Conservation (phyloP, 2,329 filamentous ascomycete genomes). For the Apiospora koreana region DNA sequence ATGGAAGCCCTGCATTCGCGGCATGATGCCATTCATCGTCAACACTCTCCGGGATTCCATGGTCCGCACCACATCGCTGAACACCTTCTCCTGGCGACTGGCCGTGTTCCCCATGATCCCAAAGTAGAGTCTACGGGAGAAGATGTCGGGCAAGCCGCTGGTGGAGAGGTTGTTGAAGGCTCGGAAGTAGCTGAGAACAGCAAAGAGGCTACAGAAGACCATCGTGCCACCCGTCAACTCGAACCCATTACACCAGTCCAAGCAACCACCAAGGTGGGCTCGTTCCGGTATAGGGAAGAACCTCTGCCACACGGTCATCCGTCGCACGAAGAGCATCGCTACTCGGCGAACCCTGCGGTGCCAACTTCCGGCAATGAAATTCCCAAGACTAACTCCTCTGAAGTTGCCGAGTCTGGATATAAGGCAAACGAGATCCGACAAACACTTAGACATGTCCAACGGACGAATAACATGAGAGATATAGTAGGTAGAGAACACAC, state of each 20-base stretch:
- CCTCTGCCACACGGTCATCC: conserved; percentile 14
- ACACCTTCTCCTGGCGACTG: conserved; percentile 29
- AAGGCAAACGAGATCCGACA: neutral
- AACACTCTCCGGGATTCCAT: conserved; percentile 36
- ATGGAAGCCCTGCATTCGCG: conserved; percentile 10
- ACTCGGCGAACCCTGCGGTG: neutral
- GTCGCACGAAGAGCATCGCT: neutral
- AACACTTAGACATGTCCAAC: neutral
- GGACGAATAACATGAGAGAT: neutral
- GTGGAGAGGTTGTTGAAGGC: neutral
- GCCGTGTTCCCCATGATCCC: conserved; percentile 7
- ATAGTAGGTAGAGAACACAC: neutral
- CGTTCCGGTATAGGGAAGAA: conserved; percentile 20
- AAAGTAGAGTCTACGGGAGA: neutral
- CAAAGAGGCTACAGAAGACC: neutral
- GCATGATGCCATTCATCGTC: conserved; percentile 20
- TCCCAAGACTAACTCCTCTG: neutral
- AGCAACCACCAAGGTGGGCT: conserved; percentile 16
- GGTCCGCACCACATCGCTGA: conserved; percentile 36
- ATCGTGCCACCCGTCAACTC: conserved; percentile 9
- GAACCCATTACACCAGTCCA: conserved; percentile 20
- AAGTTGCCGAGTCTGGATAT: neutral
- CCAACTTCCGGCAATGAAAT: neutral
- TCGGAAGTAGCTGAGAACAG: neutral
- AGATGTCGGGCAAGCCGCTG: neutral